Percentiles rank a stretch among this genome's conserved stretches.
Evolutionary conservation across 2,329 filamentous ascomycete species (phyloP).

Genomic region (Colletotrichum chlorophyti): DNA sequence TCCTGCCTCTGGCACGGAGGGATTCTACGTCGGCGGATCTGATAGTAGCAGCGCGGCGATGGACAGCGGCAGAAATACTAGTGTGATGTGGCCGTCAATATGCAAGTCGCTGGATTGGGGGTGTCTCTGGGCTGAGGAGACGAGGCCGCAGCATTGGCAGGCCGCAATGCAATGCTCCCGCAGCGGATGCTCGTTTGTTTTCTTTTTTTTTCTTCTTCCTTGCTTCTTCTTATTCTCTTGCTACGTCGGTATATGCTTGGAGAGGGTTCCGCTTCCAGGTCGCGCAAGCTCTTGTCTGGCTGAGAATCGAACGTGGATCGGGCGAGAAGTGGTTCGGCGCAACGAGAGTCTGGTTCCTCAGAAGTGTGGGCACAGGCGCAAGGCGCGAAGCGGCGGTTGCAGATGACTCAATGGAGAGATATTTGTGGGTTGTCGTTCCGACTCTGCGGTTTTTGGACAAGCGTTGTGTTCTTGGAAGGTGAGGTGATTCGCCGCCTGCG

Average conservation of each 20-base stretch:
- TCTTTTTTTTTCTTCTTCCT: background rate
- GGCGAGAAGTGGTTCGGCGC: constrained; percentile 23
- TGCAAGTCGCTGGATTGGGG: constrained; percentile 54
- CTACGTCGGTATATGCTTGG: constrained; percentile 12
- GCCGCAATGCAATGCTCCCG: constrained; percentile 17
- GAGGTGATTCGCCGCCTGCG: too few relatives aligned
- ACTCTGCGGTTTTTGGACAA: constrained; percentile 2
- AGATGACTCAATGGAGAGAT: constrained; percentile 20
- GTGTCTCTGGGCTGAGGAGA: constrained; percentile 38
- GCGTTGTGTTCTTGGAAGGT: background rate
- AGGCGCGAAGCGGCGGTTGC: constrained; percentile 22
- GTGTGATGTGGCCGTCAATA: constrained; percentile 54
- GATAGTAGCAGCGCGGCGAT: constrained; percentile 48
- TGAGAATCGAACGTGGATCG: constrained; percentile 19
- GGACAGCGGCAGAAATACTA: constrained; percentile 43
- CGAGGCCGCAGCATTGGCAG: constrained; percentile 32
- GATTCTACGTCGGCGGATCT: constrained; percentile 43
- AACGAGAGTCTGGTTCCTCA: background rate
- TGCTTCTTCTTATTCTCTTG: too few relatives aligned
- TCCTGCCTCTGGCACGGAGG: constrained; percentile 33
- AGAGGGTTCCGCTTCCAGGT: constrained; percentile 6
- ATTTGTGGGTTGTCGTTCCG: background rate
- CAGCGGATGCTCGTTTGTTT: constrained; percentile 21
- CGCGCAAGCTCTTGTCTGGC: constrained; percentile 9
- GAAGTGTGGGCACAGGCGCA: constrained; percentile 22